Evolutionary conservation across 164 flowering plant genomes (phyloP).

Genomic region (Sextonia rubra): DNA sequence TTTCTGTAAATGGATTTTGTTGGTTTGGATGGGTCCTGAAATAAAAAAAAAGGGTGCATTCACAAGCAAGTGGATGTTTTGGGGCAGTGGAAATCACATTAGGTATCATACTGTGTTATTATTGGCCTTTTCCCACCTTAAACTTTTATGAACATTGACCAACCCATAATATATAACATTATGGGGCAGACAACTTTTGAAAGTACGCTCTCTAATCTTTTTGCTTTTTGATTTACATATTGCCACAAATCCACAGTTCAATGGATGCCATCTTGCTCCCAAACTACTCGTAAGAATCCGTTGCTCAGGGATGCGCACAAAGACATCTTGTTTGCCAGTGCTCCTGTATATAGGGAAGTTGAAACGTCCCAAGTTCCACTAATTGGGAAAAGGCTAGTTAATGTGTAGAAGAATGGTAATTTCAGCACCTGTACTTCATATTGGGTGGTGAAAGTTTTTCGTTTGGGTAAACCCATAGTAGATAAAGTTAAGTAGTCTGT

Average conservation of each 20-base stretch:
- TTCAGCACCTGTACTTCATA: neutral
- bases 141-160: neutral
- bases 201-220: neutral
- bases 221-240: too few species aligned
- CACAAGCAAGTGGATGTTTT: neutral
- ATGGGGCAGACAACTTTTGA: neutral
- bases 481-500: neutral
- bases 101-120: neutral
- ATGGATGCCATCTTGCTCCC: neutral
- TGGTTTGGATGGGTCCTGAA: neutral
- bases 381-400: neutral
- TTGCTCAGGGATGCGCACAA: neutral
- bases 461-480: neutral
- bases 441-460: neutral
- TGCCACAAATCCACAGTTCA: neutral
- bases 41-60: neutral
- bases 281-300: too few species aligned
- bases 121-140: neutral
- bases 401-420: too few species aligned
- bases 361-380: neutral
- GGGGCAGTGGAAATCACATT: neutral
- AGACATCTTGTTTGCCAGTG: neutral
- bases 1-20: neutral
- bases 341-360: neutral
- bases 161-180: neutral